Evolutionary conservation across 345 rosid species (phyloP).

Genomic region (Psidium guajava): DNA sequence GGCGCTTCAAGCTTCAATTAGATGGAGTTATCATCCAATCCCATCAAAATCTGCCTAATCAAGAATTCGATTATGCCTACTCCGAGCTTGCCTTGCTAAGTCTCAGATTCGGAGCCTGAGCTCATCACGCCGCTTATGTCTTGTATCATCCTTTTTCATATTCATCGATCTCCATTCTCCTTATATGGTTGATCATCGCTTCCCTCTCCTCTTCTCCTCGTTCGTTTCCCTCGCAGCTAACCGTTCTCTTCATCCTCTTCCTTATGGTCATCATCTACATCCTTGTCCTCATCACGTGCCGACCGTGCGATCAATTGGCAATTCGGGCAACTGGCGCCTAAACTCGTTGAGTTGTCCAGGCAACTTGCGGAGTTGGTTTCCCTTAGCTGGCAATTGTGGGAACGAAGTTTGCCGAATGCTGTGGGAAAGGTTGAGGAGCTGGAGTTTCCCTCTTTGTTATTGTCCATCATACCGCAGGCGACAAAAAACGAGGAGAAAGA

Average conservation of each 20-base stretch:
- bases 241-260: slow-evolving; percentile 7
- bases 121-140: slow-evolving; percentile 30
- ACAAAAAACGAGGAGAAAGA: too few species aligned
- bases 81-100: slow-evolving; percentile 28
- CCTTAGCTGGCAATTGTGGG: too few species aligned
- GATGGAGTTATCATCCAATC: slow-evolving; percentile 53
- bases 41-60: slow-evolving; percentile 69
- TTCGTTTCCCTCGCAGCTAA: not conserved
- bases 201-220: slow-evolving; percentile 7
- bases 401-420: too few species aligned
- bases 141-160: slow-evolving; percentile 25
- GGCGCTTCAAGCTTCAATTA: slow-evolving; percentile 41
- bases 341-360: too few species aligned
- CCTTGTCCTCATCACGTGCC: slow-evolving; percentile 36
- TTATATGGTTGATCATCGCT: slow-evolving; percentile 9
- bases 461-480: too few species aligned
- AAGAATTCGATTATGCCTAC: slow-evolving; percentile 51
- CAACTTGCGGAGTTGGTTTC: too few species aligned
- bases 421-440: too few species aligned
- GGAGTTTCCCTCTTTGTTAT: too few species aligned
- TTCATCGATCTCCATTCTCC: slow-evolving; percentile 14
- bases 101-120: slow-evolving; percentile 34
- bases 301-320: slow-evolving; percentile 22
- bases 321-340: too few species aligned
- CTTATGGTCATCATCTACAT: slow-evolving; percentile 19